These are phyloP conservation scores for Isoetes taiwanensis DNA, from an alignment of 75 land plant species.

Conservation along the genomic window DNA sequence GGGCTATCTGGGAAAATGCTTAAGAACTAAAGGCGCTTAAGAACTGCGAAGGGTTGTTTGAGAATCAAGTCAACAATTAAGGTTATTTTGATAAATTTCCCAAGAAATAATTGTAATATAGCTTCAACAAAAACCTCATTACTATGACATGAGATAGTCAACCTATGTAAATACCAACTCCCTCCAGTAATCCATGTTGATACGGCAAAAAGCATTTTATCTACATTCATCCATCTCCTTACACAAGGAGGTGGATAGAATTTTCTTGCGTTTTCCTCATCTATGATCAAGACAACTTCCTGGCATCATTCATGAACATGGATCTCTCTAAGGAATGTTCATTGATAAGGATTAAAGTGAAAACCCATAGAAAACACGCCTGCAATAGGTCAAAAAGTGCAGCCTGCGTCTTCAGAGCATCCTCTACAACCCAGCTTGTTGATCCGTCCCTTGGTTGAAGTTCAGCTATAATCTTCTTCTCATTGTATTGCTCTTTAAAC, in stretches of 20 bases:
- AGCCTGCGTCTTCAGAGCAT: conserved; percentile 26
- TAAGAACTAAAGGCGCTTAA: no score
- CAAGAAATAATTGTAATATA: conserved; percentile 88
- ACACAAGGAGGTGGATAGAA: conserved; percentile 82
- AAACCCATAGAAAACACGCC: conserved; percentile 18
- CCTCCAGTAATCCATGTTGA: no score
- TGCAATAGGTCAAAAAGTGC: conserved; percentile 61
- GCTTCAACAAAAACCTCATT: conserved; percentile 58
- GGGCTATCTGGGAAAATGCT: no score
- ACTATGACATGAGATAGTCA: no score
- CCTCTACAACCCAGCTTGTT: conserved; percentile 15
- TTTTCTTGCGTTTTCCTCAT: conserved; percentile 62
- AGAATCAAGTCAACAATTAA: no score
- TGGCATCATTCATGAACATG: conserved; percentile 20
- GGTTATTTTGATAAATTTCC: no score
- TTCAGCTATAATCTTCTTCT: conserved; percentile 54
- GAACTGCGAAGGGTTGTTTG: no score
- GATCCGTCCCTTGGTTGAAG: conserved; percentile 27
- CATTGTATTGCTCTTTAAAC: conserved; percentile 71
- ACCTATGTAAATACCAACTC: no score
- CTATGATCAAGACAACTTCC: conserved; percentile 88
- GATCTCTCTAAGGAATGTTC: no score
- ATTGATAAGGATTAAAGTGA: background rate
- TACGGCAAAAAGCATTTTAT: no score
- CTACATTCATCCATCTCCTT: conserved; percentile 84